Conservation (phyloP, 176 grass and related monocot species). For the Elaeis guineensis region DNA sequence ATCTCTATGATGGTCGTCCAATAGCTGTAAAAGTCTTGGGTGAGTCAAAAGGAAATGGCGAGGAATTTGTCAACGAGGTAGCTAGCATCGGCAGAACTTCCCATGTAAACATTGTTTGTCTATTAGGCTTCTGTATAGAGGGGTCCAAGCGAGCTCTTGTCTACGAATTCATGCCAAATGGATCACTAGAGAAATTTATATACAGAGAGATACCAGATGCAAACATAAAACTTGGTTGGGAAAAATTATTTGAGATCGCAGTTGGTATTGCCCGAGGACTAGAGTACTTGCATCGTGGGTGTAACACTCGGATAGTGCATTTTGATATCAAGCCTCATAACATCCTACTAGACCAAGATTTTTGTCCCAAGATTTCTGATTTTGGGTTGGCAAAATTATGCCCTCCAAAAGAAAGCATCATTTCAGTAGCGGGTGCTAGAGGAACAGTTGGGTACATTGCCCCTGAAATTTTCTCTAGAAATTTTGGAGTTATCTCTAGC, state of each 20-base stretch:
- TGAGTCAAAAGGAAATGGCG: conserved; percentile 19
- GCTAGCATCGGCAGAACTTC: conserved; percentile 41
- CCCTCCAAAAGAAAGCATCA: conserved; percentile 19
- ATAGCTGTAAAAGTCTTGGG: conserved; percentile 45
- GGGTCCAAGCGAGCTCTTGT: conserved; percentile 27
- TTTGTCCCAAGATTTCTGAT: conserved; percentile 3
- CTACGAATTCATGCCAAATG: conserved; percentile 47
- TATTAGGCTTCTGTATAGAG: conserved; percentile 40
- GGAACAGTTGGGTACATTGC: conserved; percentile 41
- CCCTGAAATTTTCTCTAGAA: conserved; percentile 32
- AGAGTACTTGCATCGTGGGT: conserved; percentile 47
- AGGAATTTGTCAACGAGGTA: conserved; percentile 45
- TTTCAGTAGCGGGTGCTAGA: conserved; percentile 29
- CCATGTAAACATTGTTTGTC: conserved; percentile 41
- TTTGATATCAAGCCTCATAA: conserved; percentile 26
- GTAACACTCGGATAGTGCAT: conserved; percentile 45
- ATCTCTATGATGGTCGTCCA: too few relatives aligned
- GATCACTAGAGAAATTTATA: conserved; percentile 27
- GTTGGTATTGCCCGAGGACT: conserved; percentile 41
- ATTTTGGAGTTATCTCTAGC: conserved; percentile 27
- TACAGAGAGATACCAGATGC: neutral
- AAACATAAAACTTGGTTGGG: conserved; percentile 17
- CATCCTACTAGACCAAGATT: conserved; percentile 8
- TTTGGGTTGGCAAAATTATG: conserved; percentile 5
- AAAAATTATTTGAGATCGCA: conserved; percentile 27